Conservation (phyloP, 1,284 basidiomycete genomes). For the Pholiota adiposa region DNA sequence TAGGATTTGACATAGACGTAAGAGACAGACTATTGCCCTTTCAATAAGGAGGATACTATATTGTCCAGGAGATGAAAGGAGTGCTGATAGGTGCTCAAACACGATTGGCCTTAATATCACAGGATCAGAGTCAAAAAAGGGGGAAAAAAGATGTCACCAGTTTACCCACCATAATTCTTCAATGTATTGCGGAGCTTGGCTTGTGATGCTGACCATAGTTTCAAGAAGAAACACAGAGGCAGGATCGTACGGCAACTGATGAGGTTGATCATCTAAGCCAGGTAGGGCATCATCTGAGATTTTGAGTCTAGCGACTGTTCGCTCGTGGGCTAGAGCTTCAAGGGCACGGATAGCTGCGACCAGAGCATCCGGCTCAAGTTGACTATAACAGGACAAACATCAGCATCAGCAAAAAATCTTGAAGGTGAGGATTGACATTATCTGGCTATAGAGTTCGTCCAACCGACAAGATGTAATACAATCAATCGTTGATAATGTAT, state of each 20-base stretch:
- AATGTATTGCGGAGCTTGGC: slow-evolving; percentile 76
- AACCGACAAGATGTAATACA: slow-evolving; percentile 93
- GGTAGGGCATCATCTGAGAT: slow-evolving; percentile 62
- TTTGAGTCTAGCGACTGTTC: slow-evolving; percentile 77
- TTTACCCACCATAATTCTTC: slow-evolving; percentile 91
- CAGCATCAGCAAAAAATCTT: neutral
- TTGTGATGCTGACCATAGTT: slow-evolving; percentile 88
- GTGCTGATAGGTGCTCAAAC: slow-evolving; percentile 87
- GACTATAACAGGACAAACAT: slow-evolving; percentile 47
- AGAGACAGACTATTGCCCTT: slow-evolving; percentile 90
- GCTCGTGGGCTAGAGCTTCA: slow-evolving; percentile 87
- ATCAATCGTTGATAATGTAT: slow-evolving; percentile 93
- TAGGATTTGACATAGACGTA: slow-evolving; percentile 81
- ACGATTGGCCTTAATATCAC: slow-evolving; percentile 75
- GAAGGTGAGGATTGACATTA: slow-evolving; percentile 62
- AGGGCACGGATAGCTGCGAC: slow-evolving; percentile 85
- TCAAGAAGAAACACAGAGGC: slow-evolving; percentile 94
- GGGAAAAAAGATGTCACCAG: no score
- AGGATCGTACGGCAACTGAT: slow-evolving; percentile 87
- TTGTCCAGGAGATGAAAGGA: slow-evolving; percentile 78
- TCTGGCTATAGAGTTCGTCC: slow-evolving; percentile 93
- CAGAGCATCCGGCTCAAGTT: slow-evolving; percentile 78
- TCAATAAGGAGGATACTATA: slow-evolving; percentile 94
- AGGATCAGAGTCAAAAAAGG: neutral
- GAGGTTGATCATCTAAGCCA: slow-evolving; percentile 43